Evolutionary conservation across 306 rosid species (phyloP).

Genomic region (Trichosanthes truncata): DNA sequence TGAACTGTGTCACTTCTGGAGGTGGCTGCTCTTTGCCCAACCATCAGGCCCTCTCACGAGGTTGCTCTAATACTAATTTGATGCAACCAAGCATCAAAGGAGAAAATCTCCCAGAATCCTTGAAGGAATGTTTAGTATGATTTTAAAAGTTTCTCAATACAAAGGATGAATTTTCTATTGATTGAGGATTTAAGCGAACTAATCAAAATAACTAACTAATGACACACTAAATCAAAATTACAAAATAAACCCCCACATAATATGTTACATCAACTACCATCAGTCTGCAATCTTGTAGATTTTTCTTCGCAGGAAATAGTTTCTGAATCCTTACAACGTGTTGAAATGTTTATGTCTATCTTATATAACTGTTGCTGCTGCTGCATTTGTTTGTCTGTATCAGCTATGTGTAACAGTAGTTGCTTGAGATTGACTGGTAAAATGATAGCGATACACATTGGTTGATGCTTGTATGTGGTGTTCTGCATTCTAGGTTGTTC

Average conservation of each 20-base stretch:
- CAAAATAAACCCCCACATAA: too few relatives aligned
- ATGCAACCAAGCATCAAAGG: background rate
- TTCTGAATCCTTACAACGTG: background rate
- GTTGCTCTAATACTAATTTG: background rate
- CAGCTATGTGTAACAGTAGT: background rate
- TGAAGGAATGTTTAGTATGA: too few relatives aligned
- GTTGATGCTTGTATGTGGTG: background rate
- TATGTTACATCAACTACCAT: too few relatives aligned
- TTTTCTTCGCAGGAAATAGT: background rate
- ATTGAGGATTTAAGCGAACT: too few relatives aligned
- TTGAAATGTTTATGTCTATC: background rate
- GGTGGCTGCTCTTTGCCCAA: background rate
- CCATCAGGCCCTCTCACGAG: background rate
- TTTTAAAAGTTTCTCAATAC: too few relatives aligned
- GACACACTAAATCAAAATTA: too few relatives aligned
- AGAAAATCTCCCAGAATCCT: background rate
- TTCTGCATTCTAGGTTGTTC: slow-evolving; percentile 62
- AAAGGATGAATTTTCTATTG: too few relatives aligned
- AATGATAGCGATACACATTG: background rate
- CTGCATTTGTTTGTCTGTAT: background rate
- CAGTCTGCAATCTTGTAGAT: too few relatives aligned
- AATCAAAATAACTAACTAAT: too few relatives aligned
- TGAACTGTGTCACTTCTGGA: background rate
- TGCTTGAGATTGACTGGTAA: background rate
- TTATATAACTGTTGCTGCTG: background rate